A percentile compares a stretch with the other conserved stretches of the same genome.
Conservation (phyloP, 495 filamentous ascomycete genomes). For the Neurospora hispaniola region DNA sequence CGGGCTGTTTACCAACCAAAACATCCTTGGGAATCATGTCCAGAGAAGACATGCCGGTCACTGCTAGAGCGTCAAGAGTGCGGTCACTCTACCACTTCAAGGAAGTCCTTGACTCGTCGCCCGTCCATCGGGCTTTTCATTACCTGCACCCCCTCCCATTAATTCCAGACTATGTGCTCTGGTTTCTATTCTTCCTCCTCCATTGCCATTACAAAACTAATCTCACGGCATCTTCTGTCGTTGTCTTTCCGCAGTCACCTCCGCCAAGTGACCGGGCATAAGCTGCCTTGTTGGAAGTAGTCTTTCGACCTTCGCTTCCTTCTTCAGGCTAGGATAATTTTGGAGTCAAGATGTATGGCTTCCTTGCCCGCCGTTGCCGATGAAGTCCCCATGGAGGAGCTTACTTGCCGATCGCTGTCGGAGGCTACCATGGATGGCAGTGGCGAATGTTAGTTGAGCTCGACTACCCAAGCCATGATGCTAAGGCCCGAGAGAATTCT, state of each 20-base stretch:
- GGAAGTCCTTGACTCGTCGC: background rate
- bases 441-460: constrained; percentile 77
- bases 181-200: background rate
- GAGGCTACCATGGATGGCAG: constrained; percentile 89
- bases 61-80: background rate
- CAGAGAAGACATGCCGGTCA: background rate
- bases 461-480: constrained; percentile 67
- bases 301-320: background rate
- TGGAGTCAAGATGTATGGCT: background rate
- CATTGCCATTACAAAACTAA: background rate
- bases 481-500: constrained; percentile 73
- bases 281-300: background rate
- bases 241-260: background rate
- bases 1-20: background rate
- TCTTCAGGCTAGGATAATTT: background rate
- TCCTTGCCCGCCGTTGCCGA: constrained; percentile 48
- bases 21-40: background rate
- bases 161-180: background rate
- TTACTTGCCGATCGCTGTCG: constrained; percentile 88
- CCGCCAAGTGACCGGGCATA: background rate
- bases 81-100: background rate
- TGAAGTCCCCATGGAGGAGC: constrained; percentile 71
- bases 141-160: background rate
- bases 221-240: background rate
- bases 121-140: background rate